phyloP scores from a whole-genome alignment of 176 grass and related monocot genomes.

The Hyparrhenia diplandra region DNA sequence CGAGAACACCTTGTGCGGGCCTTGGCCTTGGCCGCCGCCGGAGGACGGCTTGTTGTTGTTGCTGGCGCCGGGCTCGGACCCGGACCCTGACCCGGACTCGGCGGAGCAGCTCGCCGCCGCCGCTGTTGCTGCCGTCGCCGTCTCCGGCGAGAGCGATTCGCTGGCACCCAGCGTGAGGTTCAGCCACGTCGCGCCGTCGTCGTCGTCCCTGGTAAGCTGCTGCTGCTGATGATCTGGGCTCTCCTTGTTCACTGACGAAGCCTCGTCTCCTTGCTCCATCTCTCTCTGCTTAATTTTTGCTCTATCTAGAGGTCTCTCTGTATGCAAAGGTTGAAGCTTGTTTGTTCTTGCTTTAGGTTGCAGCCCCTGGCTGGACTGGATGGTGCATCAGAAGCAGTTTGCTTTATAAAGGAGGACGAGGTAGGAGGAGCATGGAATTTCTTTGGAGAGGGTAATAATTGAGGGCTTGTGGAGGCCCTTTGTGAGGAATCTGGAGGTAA shows the following conservation, averaged over 20 bases:
- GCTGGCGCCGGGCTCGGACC: background rate
- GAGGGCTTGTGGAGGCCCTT: slow-evolving; percentile 38
- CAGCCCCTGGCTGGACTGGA: background rate
- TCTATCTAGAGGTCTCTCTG: background rate
- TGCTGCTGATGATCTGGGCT: background rate
- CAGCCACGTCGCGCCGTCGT: slow-evolving; percentile 48
- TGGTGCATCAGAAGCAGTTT: slow-evolving; percentile 40
- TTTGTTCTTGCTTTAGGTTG: slow-evolving; percentile 22
- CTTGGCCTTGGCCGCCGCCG: background rate
- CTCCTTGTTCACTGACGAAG: slow-evolving; percentile 49
- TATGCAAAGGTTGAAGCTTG: background rate
- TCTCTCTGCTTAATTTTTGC: background rate
- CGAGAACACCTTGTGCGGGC: slow-evolving; percentile 73
- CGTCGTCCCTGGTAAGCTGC: slow-evolving; percentile 28
- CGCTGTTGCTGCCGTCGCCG: background rate
- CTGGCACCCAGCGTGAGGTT: slow-evolving; percentile 43
- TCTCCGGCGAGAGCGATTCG: slow-evolving; percentile 1
- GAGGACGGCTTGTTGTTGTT: slow-evolving; percentile 9
- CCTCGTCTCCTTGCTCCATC: slow-evolving; percentile 24
- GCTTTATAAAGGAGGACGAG: slow-evolving; percentile 58
- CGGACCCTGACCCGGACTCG: background rate
- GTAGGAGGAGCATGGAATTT: slow-evolving; percentile 44
- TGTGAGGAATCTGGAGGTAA: slow-evolving; percentile 61
- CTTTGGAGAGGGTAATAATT: slow-evolving; percentile 41
- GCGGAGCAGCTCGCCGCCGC: slow-evolving; percentile 34